Base-by-base conservation (phyloP, 2,329 filamentous ascomycete species). In the Decorospora gaudefroyi region DNA sequence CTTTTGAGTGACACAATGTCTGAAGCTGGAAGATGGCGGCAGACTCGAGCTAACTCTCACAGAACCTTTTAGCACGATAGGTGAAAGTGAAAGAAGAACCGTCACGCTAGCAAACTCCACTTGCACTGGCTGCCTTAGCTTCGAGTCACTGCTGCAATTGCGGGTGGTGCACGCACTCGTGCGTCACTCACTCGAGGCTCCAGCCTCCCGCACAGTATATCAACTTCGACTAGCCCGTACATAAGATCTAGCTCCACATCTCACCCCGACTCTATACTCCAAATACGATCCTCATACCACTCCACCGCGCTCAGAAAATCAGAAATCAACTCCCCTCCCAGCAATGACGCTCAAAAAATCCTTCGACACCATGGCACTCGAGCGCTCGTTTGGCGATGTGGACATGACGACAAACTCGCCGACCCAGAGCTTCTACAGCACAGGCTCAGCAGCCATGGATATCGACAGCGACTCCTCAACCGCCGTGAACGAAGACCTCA, bases 391-490 rank as follows among this genome's bases (percentile, higher is more conserved):
- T 6, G 26, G 17, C 17, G 27, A 37, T 19, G 21, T 11, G 6
- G 8, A 31, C 26, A 31, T 31, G 41, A 37, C 41, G 9, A 38
- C 32, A 10, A 19, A 22, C 27, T 43, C 41, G 9, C 15, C 21
- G 8, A 5, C 10, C 21, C 32, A 38, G 27, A 37, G 32, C 26
- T 31, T 38, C 33, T 8, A 13, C 19, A 31, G 21, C 27, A 13
- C 33, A 38, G 12, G 12, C 9, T 30, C n/a, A 7, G 4, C 21
- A 19, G 18, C 35, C 12, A 43, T 37, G 27, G 12, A 26, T 2
- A 17, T 32, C n/a, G 27, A 37, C 10, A n/a, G 15, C 26, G 29
- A 41, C n/a, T 8, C 11, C 12, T 16, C 13, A 21, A 16, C 6
- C 11, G 21, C 13, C 7, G 12, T 8, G n/a, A 21, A 16, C 12